Evolutionary conservation across 2,329 filamentous ascomycete genomes (phyloP).

Genomic region (Graphilbum ipis-grandicollis): DNA sequence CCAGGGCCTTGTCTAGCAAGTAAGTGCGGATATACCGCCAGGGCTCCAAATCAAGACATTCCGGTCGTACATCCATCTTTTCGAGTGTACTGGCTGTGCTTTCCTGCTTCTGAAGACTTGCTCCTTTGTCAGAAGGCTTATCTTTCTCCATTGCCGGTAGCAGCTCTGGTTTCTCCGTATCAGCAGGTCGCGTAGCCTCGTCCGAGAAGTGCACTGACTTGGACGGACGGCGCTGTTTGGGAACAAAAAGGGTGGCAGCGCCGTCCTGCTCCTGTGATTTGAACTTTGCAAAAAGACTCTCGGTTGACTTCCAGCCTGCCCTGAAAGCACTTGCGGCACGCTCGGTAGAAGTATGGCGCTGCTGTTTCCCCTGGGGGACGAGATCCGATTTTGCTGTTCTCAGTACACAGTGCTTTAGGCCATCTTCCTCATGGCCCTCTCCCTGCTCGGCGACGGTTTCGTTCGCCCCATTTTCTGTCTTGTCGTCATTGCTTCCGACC

Average conservation of each 20-base stretch:
- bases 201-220: conserved; percentile 9
- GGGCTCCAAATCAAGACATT: conserved; percentile 1
- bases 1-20: conserved; percentile 6
- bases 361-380: not conserved
- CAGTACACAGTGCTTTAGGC: not conserved
- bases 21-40: conserved; percentile 8
- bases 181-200: not conserved
- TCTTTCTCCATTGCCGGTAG: no score
- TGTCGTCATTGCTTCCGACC: no score
- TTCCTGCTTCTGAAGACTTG: not conserved
- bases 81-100: no score
- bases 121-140: no score
- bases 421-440: no score
- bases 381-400: conserved; percentile 1
- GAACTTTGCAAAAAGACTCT: conserved; percentile 7
- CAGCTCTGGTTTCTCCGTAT: no score
- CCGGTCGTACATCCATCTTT: not conserved
- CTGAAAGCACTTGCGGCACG: not conserved
- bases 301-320: conserved; percentile 8
- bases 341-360: not conserved
- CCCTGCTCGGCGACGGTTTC: no score
- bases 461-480: no score
- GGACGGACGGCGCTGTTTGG: conserved; percentile 5
- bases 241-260: not conserved
- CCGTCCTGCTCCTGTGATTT: conserved; percentile 2